Evolutionary conservation across 768 basidiomycete species (phyloP), one percentile per base, ranked within the genome.

Genomic region (Boletus coccyginus): DNA sequence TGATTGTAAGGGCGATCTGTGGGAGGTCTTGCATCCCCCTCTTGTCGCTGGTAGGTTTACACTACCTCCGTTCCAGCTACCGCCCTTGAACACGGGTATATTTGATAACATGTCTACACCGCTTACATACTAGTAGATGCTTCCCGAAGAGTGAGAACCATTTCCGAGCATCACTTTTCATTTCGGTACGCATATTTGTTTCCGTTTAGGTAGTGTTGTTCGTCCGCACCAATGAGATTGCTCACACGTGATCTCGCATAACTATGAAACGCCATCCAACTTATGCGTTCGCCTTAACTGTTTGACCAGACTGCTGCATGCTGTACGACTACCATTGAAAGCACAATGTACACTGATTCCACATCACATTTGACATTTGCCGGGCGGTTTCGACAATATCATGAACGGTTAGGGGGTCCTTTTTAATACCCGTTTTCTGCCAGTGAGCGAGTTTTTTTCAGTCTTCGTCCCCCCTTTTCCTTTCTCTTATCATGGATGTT

Each of bases 21-120:
- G 63, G 68, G 68, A 70, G 19, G 45, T 63, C 9, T 36, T 65
- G 17, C 67, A 70, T 29, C 66, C 65, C 1, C 65, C 67, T 33
- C 61, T 68, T 8, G 57, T 70, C 12, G 43, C 31, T 27, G 43
- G 50, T 5, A 31, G 11, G 44, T 65, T 68, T 44, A 50, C 44
- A 9, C 45, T 68, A 1, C 68, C 67, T n/a, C 67, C 65, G 8
- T 68, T 68, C 48, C 48, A 56, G 52, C 36, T 68, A 10, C 67
- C 67, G 6, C 56, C 68, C 7, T 42, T 67, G 56, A 48, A 46
- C 13, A 19, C 42, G 1, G 41, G 46, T 33, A 31, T 70, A 13
- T 70, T 68, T 19, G 21, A 50, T 7, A 58, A 45, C 17, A 4
- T 41, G 11, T 12, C 39, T 52, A 9, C 36, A 10, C 17, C 60